Evolutionary conservation across 371 early-diverging fungal genomes (phyloP).

Genomic region (Mortierella sp.): DNA sequence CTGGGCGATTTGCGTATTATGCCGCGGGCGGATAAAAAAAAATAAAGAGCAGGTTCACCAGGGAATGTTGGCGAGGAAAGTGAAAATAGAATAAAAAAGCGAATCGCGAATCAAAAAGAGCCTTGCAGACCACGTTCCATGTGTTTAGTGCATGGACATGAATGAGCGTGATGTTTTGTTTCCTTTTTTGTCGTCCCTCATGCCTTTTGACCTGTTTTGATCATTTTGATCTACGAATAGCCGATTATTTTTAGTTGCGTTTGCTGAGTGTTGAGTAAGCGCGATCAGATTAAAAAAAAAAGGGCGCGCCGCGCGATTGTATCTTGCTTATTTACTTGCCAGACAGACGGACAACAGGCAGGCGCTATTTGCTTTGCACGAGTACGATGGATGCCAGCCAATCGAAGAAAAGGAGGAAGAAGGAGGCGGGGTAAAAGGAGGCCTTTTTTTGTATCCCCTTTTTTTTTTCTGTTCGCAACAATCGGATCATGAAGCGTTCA

Average conservation of each 20-base stretch:
- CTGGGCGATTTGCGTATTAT: conserved; percentile 47
- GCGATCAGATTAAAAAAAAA: too few species aligned
- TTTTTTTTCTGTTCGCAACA: not conserved
- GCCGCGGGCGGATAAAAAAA: conserved; percentile 43
- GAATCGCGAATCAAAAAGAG: not conserved
- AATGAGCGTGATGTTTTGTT: not conserved
- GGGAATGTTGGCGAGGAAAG: too few species aligned
- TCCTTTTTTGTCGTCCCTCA: not conserved
- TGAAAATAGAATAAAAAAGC: not conserved
- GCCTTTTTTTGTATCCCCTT: too few species aligned
- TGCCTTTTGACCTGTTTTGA: not conserved
- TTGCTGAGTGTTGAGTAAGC: too few species aligned
- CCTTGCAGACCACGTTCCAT: not conserved
- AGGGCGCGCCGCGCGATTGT: too few species aligned
- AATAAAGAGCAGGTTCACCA: too few species aligned
- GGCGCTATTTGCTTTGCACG: too few species aligned
- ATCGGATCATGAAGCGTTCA: not conserved
- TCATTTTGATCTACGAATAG: not conserved
- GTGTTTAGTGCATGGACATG: not conserved
- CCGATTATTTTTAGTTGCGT: not conserved
- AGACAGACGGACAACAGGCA: too few species aligned
- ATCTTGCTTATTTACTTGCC: too few species aligned
- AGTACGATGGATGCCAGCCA: too few species aligned
- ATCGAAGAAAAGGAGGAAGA: too few species aligned
- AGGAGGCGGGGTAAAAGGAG: too few species aligned